Conservation (phyloP, 768 basidiomycete species). For the Zangia roseola region DNA sequence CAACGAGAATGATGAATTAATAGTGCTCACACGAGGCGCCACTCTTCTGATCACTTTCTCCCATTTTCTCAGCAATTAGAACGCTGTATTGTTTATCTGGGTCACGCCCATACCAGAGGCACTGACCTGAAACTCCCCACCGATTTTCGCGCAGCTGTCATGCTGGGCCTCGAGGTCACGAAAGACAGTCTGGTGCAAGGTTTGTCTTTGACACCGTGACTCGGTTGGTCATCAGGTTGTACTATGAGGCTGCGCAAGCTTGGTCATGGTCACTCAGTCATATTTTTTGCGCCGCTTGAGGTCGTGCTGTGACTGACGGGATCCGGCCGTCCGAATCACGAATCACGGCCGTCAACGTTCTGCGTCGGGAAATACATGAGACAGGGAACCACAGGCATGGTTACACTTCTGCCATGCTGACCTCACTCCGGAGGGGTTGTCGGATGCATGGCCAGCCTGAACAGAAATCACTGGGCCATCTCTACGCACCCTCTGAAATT, state of each 20-base stretch:
- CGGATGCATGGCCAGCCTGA: too few relatives aligned
- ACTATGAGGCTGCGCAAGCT: constrained; percentile 52
- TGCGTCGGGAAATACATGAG: too few relatives aligned
- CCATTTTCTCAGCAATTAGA: constrained; percentile 39
- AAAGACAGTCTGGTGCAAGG: constrained; percentile 52
- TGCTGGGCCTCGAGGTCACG: constrained; percentile 46
- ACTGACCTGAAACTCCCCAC: constrained; percentile 48
- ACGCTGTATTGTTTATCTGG: constrained; percentile 46
- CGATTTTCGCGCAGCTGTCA: constrained; percentile 43
- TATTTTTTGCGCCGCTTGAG: constrained; percentile 44
- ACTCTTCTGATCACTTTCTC: constrained; percentile 38
- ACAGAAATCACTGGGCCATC: too few relatives aligned
- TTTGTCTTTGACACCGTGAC: constrained; percentile 31
- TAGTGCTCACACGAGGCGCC: constrained; percentile 30
- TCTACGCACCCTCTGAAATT: too few relatives aligned
- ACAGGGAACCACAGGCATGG: too few relatives aligned
- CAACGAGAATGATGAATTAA: constrained; percentile 36
- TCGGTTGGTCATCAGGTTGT: constrained; percentile 34
- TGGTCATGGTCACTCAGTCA: constrained; percentile 43
- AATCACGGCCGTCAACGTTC: too few relatives aligned
- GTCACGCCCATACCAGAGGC: too few relatives aligned
- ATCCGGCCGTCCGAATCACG: too few relatives aligned
- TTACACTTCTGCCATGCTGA: too few relatives aligned
- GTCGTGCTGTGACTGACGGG: too few relatives aligned
- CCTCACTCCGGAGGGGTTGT: too few relatives aligned